Conservation (phyloP, 768 basidiomycete species). For the Mycena latifolia region DNA sequence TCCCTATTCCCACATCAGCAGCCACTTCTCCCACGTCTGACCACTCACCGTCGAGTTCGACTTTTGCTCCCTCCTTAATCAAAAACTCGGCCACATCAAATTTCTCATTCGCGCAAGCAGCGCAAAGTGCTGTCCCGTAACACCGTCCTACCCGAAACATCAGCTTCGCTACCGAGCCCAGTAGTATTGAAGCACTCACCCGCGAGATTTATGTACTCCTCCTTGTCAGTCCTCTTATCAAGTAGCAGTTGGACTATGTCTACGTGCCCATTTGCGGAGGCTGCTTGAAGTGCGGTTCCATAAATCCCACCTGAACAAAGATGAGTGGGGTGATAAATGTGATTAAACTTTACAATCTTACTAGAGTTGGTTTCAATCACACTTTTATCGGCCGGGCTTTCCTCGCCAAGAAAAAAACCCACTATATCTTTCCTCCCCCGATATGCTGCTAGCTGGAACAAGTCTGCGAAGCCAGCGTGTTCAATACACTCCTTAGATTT, state of each 20-base stretch:
- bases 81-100: background rate
- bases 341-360: slow-evolving; percentile 2
- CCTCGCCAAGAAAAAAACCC: background rate
- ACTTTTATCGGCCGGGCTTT: background rate
- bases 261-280: slow-evolving; percentile 3
- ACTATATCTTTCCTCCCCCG: background rate
- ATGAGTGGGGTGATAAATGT: background rate
- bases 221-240: background rate
- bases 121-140: too few relatives aligned
- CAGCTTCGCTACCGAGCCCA: background rate
- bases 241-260: background rate
- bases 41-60: background rate
- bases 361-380: background rate
- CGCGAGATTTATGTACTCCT: background rate
- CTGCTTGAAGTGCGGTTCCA: slow-evolving; percentile 4
- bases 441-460: slow-evolving; percentile 18
- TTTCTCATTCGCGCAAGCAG: background rate
- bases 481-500: background rate
- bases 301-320: background rate
- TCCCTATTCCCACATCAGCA: background rate
- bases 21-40: background rate
- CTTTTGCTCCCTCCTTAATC: background rate
- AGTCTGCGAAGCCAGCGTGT: background rate
- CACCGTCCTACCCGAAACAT: slow-evolving; percentile 1
- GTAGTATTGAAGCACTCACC: slow-evolving; percentile 3